Conservation (phyloP, 2,329 filamentous ascomycete genomes). For the Tolypocladium sp. region DNA sequence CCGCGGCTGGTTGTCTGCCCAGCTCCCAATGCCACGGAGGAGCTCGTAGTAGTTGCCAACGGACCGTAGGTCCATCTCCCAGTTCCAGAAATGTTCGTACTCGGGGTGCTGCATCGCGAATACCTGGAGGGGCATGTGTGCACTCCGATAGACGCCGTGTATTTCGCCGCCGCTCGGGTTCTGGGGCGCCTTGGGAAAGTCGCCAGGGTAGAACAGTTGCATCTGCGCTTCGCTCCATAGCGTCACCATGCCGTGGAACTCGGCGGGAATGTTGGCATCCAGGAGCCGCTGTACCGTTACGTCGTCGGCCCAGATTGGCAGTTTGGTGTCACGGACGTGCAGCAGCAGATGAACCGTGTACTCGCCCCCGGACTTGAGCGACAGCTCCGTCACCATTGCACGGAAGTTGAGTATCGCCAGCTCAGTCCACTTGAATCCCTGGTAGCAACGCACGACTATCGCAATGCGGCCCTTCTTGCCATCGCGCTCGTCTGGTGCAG, state of each 20-base stretch:
- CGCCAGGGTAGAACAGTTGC: constrained; percentile 63
- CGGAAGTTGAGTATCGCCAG: constrained; percentile 75
- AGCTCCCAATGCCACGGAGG: constrained; percentile 56
- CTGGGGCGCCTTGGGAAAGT: constrained; percentile 59
- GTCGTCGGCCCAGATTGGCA: constrained; percentile 75
- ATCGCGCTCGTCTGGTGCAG: constrained; percentile 7
- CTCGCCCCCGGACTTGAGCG: constrained; percentile 69
- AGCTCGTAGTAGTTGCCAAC: constrained; percentile 64
- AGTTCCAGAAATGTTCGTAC: constrained; percentile 61
- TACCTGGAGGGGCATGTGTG: constrained; percentile 54
- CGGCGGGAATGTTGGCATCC: constrained; percentile 53
- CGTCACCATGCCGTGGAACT: constrained; percentile 73
- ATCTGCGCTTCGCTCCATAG: constrained; percentile 83
- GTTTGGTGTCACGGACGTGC: constrained; percentile 71
- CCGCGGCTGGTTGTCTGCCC: constrained; percentile 59
- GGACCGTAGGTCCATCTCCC: constrained; percentile 60
- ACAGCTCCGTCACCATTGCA: constrained; percentile 70
- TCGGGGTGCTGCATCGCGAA: constrained; percentile 55
- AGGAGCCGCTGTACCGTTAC: constrained; percentile 64
- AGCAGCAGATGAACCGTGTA: constrained; percentile 77
- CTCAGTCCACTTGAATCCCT: constrained; percentile 67
- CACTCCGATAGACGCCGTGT: constrained; percentile 60
- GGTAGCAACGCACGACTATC: constrained; percentile 72
- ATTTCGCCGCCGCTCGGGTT: constrained; percentile 49
- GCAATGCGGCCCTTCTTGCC: constrained; percentile 53